Evolutionary conservation across 2,329 filamentous ascomycete species (phyloP), one percentile per base, ranked within the genome.

Genomic region (Madurella mycetomatis): DNA sequence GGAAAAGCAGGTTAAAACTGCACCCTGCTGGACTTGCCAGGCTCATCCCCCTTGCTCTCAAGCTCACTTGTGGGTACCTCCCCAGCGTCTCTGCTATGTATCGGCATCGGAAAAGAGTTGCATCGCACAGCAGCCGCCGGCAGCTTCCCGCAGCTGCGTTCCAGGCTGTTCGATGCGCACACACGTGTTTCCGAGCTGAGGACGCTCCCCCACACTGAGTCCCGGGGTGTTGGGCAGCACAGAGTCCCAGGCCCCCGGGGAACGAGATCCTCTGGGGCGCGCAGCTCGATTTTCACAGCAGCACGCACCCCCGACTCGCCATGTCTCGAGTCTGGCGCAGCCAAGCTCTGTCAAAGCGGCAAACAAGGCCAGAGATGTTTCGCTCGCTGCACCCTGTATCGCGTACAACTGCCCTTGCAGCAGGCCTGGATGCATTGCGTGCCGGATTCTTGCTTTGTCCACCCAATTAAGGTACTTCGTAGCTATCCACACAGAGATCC

Each of bases 251-350:
- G 39, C 39, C 30, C 51, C 40, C 40, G 37, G 43, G 50, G 19
- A 34, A 37, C 11, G 34, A 37, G 34, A 25, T 3, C 7, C 25
- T 25, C 25, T 3, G 25, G 25, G 25, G 4, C 25, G 4, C 4
- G 4, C 3, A 39, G 15, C 12, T 42, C 41, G 37, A 17, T 4
- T 40, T 42, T 7, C 45, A 56, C 45, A 31, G 12, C 54, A 56
- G 41, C 41, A 49, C 54, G 49, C 51, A 55, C n/a, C n/a, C n/a
- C n/a, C n/a, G 54, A 42, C 49, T 18, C 41, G 30, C 31, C 9
- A 9, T 53, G 54, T 56, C 54, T 53, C 53, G 25, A 25, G 49
- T 30, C 41, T 9, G 49, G 39, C 25, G 49, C 32, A 40, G 54
- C 49, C 54, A 56, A 56, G 54, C 16, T 34, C 41, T 19, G 9